phyloP scores from a whole-genome alignment of 2,329 filamentous ascomycete species.

The Botryotinia globosa region DNA sequence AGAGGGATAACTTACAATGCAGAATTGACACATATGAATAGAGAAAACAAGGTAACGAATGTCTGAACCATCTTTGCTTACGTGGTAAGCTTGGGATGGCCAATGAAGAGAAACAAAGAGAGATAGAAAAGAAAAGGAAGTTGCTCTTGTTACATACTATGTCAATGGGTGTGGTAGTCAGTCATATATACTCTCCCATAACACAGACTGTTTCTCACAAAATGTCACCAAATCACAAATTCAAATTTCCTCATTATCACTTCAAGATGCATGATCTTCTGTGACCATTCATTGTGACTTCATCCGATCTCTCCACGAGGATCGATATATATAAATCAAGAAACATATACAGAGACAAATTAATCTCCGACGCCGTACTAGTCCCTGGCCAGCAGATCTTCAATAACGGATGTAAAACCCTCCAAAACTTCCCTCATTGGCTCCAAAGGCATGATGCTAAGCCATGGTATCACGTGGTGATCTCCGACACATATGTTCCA shows the following conservation, averaged over 20 bases:
- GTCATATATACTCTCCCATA: neutral
- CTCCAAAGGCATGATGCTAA: neutral
- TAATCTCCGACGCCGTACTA: neutral
- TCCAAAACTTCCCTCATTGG: neutral
- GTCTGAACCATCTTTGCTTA: conserved; percentile 3
- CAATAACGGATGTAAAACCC: neutral
- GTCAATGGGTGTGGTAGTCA: no score
- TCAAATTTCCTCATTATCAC: neutral
- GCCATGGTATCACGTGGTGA: neutral
- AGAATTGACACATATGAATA: neutral
- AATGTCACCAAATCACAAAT: neutral
- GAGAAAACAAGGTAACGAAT: neutral
- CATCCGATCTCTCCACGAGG: no score
- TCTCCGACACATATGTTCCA: neutral
- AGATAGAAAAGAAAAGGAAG: neutral
- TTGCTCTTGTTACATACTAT: neutral
- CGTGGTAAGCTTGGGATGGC: neutral
- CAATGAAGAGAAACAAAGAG: neutral
- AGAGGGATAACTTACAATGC: neutral
- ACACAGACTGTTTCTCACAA: neutral
- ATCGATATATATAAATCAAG: neutral
- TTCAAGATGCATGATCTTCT: neutral
- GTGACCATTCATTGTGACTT: neutral
- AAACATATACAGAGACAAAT: neutral
- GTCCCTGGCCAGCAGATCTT: neutral